Percentiles rank a stretch among this genome's conserved stretches.
Conservation (phyloP, 2,329 filamentous ascomycete species). For the Sclerotinia trifoliorum region DNA sequence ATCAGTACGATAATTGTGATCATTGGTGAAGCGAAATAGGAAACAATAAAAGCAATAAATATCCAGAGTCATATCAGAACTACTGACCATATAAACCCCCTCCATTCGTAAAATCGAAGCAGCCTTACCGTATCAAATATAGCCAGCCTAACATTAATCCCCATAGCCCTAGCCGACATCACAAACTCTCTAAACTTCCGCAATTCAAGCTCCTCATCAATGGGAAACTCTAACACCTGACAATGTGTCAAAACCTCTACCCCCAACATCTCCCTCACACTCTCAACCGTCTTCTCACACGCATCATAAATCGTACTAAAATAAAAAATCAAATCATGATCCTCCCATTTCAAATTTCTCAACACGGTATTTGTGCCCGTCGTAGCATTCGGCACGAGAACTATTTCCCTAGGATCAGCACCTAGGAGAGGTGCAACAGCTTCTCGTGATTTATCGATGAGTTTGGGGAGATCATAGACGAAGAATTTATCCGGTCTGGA, state of each 20-base stretch:
- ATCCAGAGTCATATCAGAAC: background rate
- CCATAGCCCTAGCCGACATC: background rate
- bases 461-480: conserved; percentile 60
- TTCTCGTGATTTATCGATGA: conserved; percentile 62
- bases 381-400: conserved; percentile 80
- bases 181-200: background rate
- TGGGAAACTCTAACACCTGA: conserved; percentile 65
- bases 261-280: conserved; percentile 45
- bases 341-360: conserved; percentile 66
- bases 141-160: background rate
- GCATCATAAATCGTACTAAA: conserved; percentile 78
- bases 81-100: background rate
- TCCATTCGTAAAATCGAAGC: conserved; percentile 42
- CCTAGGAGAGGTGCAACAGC: conserved; percentile 66
- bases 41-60: background rate
- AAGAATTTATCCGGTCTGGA: conserved; percentile 72
- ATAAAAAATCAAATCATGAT: conserved; percentile 67
- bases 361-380: conserved; percentile 75
- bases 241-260: conserved; percentile 16
- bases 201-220: conserved; percentile 52
- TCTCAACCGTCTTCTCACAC: conserved; percentile 71
- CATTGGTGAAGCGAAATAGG: background rate
- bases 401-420: conserved; percentile 62
- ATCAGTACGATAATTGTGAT: background rate
- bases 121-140: conserved; percentile 14